A percentile compares a stretch with the other conserved stretches of the same genome.
phyloP scores from a whole-genome alignment of 2,329 filamentous ascomycete species.

The Fusarium keratoplasticum region DNA sequence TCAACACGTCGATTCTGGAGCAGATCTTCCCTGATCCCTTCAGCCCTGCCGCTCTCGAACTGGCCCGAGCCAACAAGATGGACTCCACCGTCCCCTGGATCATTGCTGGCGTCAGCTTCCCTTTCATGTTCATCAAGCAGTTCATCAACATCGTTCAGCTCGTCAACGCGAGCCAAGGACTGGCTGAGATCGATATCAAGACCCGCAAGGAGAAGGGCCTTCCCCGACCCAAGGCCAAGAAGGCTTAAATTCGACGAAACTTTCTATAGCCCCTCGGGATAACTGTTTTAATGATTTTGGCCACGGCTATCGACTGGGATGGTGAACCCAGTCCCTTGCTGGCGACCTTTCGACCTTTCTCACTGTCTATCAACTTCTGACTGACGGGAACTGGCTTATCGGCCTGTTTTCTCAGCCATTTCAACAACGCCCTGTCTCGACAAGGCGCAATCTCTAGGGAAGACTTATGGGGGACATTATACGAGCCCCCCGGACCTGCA shows the following conservation, averaged over 20 bases:
- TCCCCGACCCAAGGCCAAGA: conserved; percentile 56
- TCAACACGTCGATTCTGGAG: conserved; percentile 75
- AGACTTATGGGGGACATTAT: conserved; percentile 28
- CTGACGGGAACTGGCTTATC: conserved; percentile 2
- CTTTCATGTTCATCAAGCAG: conserved; percentile 93
- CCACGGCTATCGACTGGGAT: neutral
- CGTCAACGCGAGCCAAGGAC: conserved; percentile 90
- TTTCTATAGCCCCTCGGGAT: neutral
- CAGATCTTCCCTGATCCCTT: conserved; percentile 89
- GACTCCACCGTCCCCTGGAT: conserved; percentile 76
- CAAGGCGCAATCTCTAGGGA: conserved; percentile 35
- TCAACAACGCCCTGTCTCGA: conserved; percentile 25
- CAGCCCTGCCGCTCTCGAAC: conserved; percentile 90
- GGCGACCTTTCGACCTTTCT: neutral
- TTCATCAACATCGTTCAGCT: conserved; percentile 94
- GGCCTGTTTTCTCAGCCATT: conserved; percentile 23
- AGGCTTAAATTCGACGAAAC: conserved; percentile 40
- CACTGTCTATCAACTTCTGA: conserved; percentile 7
- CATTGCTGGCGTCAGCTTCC: conserved; percentile 81
- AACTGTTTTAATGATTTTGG: neutral
- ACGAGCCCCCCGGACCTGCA: conserved; percentile 40
- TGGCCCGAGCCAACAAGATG: conserved; percentile 95
- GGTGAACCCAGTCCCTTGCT: neutral
- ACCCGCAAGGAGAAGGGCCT: conserved; percentile 67
- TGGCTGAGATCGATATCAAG: conserved; percentile 89